Evolutionary conservation across 2,329 filamentous ascomycete genomes (phyloP).

Genomic region (Nemania serpens): DNA sequence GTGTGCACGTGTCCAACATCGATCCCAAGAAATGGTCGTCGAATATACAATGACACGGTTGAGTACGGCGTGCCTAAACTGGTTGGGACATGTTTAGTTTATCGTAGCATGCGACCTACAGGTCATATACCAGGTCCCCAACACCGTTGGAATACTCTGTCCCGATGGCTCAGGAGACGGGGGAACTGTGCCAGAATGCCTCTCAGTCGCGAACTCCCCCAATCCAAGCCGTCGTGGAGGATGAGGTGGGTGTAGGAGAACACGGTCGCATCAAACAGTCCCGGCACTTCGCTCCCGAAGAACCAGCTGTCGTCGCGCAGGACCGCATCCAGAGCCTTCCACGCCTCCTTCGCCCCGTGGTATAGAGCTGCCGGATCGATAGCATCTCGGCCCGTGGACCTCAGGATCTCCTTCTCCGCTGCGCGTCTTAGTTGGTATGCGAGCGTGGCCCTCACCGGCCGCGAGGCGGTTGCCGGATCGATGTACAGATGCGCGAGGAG

Average conservation of each 20-base stretch:
- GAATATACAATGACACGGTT: not conserved
- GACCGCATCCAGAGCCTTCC: conserved; percentile 52
- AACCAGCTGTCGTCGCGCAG: conserved; percentile 53
- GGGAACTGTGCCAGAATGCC: conserved; percentile 60
- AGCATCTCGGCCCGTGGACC: conserved; percentile 48
- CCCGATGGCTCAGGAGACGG: conserved; percentile 68
- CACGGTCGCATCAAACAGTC: conserved; percentile 83
- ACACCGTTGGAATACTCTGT: conserved; percentile 59
- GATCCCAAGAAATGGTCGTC: not conserved
- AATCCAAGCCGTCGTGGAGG: conserved; percentile 65
- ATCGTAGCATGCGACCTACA: not conserved
- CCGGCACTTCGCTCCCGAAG: conserved; percentile 58
- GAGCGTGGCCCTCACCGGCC: conserved; percentile 66
- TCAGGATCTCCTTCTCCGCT: conserved; percentile 74
- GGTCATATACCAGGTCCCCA: conserved; percentile 41
- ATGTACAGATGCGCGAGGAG: conserved; percentile 78
- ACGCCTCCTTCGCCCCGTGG: conserved; percentile 49
- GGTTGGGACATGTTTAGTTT: not conserved
- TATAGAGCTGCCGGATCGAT: conserved; percentile 51
- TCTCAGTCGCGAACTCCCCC: conserved; percentile 66
- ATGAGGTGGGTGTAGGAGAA: conserved; percentile 90
- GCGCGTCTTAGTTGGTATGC: conserved; percentile 71
- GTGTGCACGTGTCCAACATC: not conserved
- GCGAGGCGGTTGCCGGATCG: conserved; percentile 61
- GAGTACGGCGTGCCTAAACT: not conserved